Evolutionary conservation across 148 eudicot species (phyloP).

Genomic region (Limonium bicolor): DNA sequence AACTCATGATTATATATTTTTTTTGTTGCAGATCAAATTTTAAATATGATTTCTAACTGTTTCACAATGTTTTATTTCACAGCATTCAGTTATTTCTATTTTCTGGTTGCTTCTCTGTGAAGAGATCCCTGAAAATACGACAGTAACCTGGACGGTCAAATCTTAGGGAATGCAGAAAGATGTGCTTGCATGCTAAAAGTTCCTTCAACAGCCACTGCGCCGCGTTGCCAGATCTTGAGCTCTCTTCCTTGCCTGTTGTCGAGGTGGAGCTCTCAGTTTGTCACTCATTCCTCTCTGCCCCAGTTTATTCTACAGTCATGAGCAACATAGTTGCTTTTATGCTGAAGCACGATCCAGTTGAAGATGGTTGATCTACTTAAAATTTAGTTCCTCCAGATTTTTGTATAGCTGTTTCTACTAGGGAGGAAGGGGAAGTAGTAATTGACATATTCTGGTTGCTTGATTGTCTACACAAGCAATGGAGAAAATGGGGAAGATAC

Average conservation of each 20-base stretch:
- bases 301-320: not conserved
- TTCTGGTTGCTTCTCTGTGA: too few species aligned
- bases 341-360: conserved; percentile 7
- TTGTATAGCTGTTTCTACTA: not conserved
- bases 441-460: too few species aligned
- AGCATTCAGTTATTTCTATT: too few species aligned
- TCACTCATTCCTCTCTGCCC: not conserved
- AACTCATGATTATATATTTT: too few species aligned
- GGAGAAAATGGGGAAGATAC: conserved; percentile 13
- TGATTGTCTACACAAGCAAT: too few species aligned
- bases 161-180: conserved; percentile 6
- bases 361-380: conserved; percentile 3
- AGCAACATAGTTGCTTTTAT: not conserved
- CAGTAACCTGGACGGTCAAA: too few species aligned
- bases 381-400: not conserved
- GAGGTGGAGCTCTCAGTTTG: not conserved
- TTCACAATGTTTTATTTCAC: too few species aligned
- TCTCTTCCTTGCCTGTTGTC: not conserved
- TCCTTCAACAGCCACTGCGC: not conserved
- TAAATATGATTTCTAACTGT: too few species aligned
- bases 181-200: conserved; percentile 5
- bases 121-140: too few species aligned
- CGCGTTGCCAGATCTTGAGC: not conserved
- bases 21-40: too few species aligned
- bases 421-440: too few species aligned